Conservation (phyloP, 2,329 filamentous ascomycete genomes). For the Pyricularia sp. region DNA sequence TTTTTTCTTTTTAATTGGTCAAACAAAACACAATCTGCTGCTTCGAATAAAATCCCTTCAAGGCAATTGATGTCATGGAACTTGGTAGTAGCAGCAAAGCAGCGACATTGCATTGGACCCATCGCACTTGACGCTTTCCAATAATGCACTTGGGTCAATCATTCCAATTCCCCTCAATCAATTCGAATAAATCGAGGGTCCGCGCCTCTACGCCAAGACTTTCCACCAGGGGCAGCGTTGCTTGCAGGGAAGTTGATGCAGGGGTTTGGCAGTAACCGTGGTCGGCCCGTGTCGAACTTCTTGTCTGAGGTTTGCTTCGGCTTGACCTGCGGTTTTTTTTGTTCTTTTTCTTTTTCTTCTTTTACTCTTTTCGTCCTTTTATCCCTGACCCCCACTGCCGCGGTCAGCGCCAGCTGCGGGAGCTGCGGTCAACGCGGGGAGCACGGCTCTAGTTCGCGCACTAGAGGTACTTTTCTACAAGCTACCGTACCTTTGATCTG, state of each 20-base stretch:
- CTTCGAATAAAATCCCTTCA: background rate
- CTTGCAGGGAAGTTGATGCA: slow-evolving; percentile 7
- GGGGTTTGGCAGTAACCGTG: slow-evolving; percentile 2
- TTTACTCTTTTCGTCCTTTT: background rate
- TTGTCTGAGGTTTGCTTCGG: slow-evolving; percentile 28
- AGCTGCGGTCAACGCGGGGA: background rate
- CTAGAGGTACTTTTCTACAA: background rate
- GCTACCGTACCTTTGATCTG: too few relatives aligned
- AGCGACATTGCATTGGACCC: background rate
- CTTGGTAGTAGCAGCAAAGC: background rate
- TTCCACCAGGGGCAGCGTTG: background rate
- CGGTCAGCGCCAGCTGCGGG: background rate
- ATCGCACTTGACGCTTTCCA: background rate
- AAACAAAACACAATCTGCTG: background rate
- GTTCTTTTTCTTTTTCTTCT: background rate
- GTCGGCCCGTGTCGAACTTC: slow-evolving; percentile 17
- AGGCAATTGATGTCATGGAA: background rate
- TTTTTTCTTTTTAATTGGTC: background rate
- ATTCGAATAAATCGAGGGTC: background rate
- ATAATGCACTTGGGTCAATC: background rate
- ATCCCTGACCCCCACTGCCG: background rate
- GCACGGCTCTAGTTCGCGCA: background rate
- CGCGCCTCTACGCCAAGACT: background rate
- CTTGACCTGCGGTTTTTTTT: slow-evolving; percentile 21
- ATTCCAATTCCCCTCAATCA: background rate